Base-by-base conservation (phyloP, 805 yeast species). In the Metschnikowia cubensis region DNA sequence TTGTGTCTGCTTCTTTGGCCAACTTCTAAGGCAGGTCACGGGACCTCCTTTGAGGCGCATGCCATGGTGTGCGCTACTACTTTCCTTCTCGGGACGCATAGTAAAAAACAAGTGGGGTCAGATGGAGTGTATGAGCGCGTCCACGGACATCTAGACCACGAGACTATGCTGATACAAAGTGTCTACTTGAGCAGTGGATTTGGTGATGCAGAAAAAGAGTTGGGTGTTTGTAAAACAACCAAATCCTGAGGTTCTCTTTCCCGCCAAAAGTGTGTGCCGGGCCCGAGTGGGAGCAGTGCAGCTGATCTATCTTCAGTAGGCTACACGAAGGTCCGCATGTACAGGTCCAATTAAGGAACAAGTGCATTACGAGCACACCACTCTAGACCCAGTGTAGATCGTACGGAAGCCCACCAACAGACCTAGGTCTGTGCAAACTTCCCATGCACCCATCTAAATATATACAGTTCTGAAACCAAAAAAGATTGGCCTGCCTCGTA, bases 241-340 rank as follows among this genome's bases (percentile, higher is more conserved):
- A 33, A 11, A 33, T 32, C 6, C 29, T 11, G 29, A 25, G 13
- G 11, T 10, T 25, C 13, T 3, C 29, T 25, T 25, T 8, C 8
- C 29, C 29, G 29, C 29, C 29, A 25, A 4, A 8, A 10, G 29
- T 25, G 29, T 25, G 29, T 25, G 29, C 15, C 10, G 4, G 29
- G n/a, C 25, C 25, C 10, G 37, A 32, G n/a, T 31, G 45, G 21
- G 45, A 15, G 29, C 33, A 10, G 42, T 25, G 25, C 34, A 14
- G 20, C 31, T 42, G 37, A 22, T 42, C 37, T 14, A 42, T 34
- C 22, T 31, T 22, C 31, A 32, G 37, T 42, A 42, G 37, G 37
- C 45, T 32, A 42, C 32, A 42, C 45, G 45, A 32, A 42, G 8
- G 37, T 21, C 29, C 8, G n/a, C 31, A 33, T 42, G 37, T 42